phyloP scores from a whole-genome alignment of 139 green algal genomes.

The Haematococcus sp. region DNA sequence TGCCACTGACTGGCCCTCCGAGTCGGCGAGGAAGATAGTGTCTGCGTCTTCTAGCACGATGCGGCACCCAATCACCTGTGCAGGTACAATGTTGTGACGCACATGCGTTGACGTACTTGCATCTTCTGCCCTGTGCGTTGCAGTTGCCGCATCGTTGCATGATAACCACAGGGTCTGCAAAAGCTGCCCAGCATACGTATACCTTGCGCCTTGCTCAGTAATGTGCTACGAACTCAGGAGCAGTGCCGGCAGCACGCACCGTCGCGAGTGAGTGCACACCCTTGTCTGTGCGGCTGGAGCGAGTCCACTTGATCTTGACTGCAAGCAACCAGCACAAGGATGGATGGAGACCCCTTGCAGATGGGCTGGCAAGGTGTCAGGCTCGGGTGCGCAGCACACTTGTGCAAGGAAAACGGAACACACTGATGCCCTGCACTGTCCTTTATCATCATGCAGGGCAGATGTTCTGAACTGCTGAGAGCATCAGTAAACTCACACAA shows the following conservation, averaged over 20 bases:
- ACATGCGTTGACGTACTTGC: not conserved
- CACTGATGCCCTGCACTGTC: too few species aligned
- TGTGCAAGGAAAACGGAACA: too few species aligned
- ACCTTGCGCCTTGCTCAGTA: too few species aligned
- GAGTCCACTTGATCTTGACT: constrained; percentile 68
- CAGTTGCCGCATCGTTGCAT: constrained; percentile 30
- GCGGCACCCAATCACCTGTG: constrained; percentile 63
- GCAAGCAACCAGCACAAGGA: too few species aligned
- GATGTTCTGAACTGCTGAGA: too few species aligned
- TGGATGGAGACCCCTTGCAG: too few species aligned
- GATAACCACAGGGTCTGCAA: constrained; percentile 37
- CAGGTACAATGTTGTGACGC: too few species aligned
- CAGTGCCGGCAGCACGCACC: constrained; percentile 13
- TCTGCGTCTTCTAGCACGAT: constrained; percentile 37
- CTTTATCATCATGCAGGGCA: too few species aligned
- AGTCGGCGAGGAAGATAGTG: constrained; percentile 14
- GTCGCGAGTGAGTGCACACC: constrained; percentile 80
- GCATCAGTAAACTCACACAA: too few species aligned
- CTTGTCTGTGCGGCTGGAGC: constrained; percentile 95
- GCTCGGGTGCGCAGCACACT: too few species aligned
- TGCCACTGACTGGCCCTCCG: constrained; percentile 51
- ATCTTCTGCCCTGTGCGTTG: constrained; percentile 1
- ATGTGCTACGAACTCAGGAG: too few species aligned
- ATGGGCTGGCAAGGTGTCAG: too few species aligned
- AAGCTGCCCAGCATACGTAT: not conserved